Evolutionary conservation across 805 yeast species (phyloP), one percentile per base, ranked within the genome.

Genomic region (Torulaspora franciscae): DNA sequence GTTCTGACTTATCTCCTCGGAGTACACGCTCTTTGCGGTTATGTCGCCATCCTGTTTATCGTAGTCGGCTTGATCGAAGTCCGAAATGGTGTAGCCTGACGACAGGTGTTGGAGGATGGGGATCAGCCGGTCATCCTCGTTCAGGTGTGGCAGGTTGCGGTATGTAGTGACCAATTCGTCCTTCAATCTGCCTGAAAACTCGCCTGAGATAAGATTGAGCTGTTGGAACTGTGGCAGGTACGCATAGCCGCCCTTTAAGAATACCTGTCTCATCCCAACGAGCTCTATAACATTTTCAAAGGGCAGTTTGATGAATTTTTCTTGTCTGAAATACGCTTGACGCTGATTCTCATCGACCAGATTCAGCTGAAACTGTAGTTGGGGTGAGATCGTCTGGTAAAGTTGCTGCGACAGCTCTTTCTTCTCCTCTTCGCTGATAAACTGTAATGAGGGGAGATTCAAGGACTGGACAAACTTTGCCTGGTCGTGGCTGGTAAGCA

Each of bases 61-160:
- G 57, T 60, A 41, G 50, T 54, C 46, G 3, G 47, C 27, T 58
- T 56, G 37, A 59, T 64, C 58, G 49, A 56, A 70, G 72, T 76
- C 81, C 26, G 74, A 66, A 6, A 82, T 68, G 1, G 83, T 76
- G 57, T 84, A 85, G 9, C 88, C 88, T 25, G 77, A 74, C 0
- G 95, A 79, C 37, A 93, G 66, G 57, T 90, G 89, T 57, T 80
- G 80, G 50, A 93, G 71, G 24, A 93, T 79, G 0, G 97, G 97
- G 41, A 89, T 68, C 36, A 93, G 67, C 46, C 99, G 73, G 61
- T 89, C 95, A 59, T 89, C 96, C 68, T 91, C 98, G 59, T 89
- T 96, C 45, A 91, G 69, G 8, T 90, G 74, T 6, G 96, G 95
- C 43, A 89, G 68, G 15, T 85, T 76, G 59, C 84, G 85, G 55